A percentile compares a stretch with the other conserved stretches of the same genome.
Evolutionary conservation across 768 basidiomycete species (phyloP).

Genomic region (Dacryopinax spathularia): DNA sequence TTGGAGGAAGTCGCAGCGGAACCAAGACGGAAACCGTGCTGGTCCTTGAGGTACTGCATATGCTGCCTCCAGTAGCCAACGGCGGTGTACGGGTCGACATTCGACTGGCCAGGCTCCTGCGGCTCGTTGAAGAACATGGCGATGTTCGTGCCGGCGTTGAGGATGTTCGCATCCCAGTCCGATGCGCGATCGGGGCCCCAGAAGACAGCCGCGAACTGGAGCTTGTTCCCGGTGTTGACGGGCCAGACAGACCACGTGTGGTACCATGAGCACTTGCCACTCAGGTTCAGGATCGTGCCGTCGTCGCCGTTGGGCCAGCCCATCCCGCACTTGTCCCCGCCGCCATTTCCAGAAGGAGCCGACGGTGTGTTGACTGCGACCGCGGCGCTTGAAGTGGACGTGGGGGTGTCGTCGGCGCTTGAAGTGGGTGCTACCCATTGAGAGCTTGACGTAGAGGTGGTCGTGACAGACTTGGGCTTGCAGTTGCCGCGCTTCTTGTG

Average conservation of each 20-base stretch:
- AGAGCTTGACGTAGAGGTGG: constrained; percentile 2
- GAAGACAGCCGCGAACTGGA: constrained; percentile 47
- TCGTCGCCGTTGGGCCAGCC: constrained; percentile 52
- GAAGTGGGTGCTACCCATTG: not conserved
- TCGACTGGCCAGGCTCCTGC: constrained; percentile 46
- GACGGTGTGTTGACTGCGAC: constrained; percentile 11
- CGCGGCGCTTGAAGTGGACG: constrained; percentile 14
- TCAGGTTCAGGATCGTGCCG: constrained; percentile 36
- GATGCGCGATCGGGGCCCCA: constrained; percentile 46
- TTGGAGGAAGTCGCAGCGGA: constrained; percentile 57
- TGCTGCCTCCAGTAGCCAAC: constrained; percentile 45
- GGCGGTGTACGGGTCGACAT: constrained; percentile 39
- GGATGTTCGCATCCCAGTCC: constrained; percentile 32
- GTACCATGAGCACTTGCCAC: constrained; percentile 22
- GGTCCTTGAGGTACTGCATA: constrained; percentile 39
- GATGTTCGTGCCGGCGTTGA: constrained; percentile 33
- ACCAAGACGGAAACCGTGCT: constrained; percentile 42
- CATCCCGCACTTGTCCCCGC: constrained; percentile 39
- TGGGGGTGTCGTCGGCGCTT: not conserved
- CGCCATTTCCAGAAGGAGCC: constrained; percentile 4
- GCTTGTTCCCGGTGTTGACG: constrained; percentile 21
- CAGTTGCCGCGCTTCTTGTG: constrained; percentile 40
- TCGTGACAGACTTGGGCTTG: constrained; percentile 2
- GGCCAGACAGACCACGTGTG: constrained; percentile 57
- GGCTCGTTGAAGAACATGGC: constrained; percentile 71